Evolutionary conservation across 2,329 filamentous ascomycete species (phyloP), one percentile per base, ranked within the genome.

Genomic region (Coniosporium tulheliwenetii): DNA sequence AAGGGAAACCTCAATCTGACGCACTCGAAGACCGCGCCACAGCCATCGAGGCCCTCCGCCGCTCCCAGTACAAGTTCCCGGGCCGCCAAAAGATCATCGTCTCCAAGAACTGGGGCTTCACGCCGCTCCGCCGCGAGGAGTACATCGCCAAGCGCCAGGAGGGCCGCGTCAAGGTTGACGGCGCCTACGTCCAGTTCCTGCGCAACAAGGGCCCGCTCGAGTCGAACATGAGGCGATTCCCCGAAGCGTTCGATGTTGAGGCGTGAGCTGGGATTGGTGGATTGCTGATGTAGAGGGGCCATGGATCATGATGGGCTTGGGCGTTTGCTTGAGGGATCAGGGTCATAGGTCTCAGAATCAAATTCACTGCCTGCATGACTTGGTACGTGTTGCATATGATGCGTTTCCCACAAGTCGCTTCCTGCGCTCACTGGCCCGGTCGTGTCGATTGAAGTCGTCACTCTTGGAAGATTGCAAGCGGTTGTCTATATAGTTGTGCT

Each of bases 51-150:
- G 91, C 91, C 64, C 85, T 98, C 67, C 89, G 93, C 66, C 86
- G 91, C 68, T 93, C 86, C 53, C 91, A 95, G 81, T 95, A 96
- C 85, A 98, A 96, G 83, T 98, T 98, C 85, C 91, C 91, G 55
- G 91, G 91, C 69, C 89, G 91, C 73, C 91, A 98, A 79, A 98
- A 98, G 86, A 96, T 98, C 75, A 95, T 98, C 62, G 81, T 96
- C 73, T 93, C 84, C 77, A 98, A 96, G 86, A 98, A 98, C 81
- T 98, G 91, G 91, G 91, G 91, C 57, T 98, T 98, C 84, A 98
- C 91, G 49, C 87, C 87, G 64, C 85, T 98, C 60, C 82, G 85
- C 62, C 87, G 91, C 59, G 91, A 96, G 57, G 91, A 98, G 69
- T 98, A 96, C 75, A 74, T 93, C 64, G 78, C 86, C 69, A 84